These are phyloP conservation scores for Morella rubra DNA, from an alignment of 306 rosid genomes.

Conservation along the genomic window DNA sequence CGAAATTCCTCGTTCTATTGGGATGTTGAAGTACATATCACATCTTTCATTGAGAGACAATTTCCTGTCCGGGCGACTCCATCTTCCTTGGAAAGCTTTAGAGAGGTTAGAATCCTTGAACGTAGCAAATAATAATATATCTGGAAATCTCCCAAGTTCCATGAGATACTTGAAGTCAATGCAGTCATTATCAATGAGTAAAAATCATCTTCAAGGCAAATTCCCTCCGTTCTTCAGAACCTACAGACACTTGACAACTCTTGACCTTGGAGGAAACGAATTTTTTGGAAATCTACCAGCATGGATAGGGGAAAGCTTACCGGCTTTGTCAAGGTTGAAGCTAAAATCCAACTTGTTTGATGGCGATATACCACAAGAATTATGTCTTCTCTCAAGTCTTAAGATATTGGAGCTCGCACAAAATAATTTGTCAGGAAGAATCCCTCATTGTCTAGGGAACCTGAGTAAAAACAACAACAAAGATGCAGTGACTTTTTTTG, in stretches of 20 bases:
- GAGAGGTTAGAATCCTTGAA: conserved; percentile 5
- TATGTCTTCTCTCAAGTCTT: too few species aligned
- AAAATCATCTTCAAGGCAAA: conserved; percentile 14
- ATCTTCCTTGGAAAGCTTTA: not conserved
- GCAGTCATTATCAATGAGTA: not conserved
- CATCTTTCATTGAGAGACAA: too few species aligned
- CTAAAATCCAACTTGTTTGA: not conserved
- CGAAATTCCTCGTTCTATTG: conserved; percentile 26
- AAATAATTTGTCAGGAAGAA: too few species aligned
- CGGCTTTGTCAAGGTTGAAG: not conserved
- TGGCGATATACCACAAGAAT: not conserved
- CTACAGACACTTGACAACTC: not conserved
- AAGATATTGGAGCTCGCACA: too few species aligned
- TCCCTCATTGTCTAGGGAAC: too few species aligned
- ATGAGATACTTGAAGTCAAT: not conserved
- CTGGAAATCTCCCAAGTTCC: conserved; percentile 27
- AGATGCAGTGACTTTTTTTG: too few species aligned
- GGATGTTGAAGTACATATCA: not conserved
- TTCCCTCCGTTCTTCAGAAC: conserved; percentile 19
- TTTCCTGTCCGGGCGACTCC: conserved; percentile 11
- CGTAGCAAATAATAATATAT: conserved; percentile 25
- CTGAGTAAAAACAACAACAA: too few species aligned
- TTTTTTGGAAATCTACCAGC: too few species aligned
- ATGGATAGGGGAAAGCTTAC: too few species aligned
- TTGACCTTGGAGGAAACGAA: too few species aligned